Percentiles rank a stretch among this genome's conserved stretches.
Evolutionary conservation across 352 stramenopile species (phyloP).

Genomic region (Phytopythium litorale): DNA sequence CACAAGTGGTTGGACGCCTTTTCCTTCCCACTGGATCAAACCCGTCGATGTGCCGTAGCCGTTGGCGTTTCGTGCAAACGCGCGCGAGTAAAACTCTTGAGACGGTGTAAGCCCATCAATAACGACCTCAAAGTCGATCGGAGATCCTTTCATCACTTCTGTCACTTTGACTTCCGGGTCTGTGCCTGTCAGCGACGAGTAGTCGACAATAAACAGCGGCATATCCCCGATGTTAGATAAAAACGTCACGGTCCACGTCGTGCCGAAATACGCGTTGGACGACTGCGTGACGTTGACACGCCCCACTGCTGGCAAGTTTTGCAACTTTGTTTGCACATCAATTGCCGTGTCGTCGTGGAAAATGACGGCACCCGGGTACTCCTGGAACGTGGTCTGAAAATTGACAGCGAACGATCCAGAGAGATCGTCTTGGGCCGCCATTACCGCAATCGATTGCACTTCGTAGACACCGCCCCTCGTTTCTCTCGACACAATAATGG

Average conservation of each 20-base stretch:
- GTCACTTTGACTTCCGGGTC: conserved; percentile 31
- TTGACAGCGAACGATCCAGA: conserved; percentile 57
- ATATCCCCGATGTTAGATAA: conserved; percentile 64
- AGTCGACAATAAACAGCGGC: conserved; percentile 42
- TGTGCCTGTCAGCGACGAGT: conserved; percentile 38
- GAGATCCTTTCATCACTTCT: conserved; percentile 59
- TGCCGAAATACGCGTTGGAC: conserved; percentile 39
- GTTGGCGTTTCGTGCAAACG: conserved; percentile 62
- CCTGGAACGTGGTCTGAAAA: conserved; percentile 46
- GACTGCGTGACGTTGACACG: conserved; percentile 53
- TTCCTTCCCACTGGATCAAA: conserved; percentile 50
- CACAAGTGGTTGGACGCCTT: conserved; percentile 46
- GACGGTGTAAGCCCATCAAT: conserved; percentile 38
- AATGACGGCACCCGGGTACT: conserved; percentile 41
- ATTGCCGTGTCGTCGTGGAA: conserved; percentile 66
- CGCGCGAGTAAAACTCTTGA: conserved; percentile 59
- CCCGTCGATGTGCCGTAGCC: conserved; percentile 60
- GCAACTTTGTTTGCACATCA: conserved; percentile 73
- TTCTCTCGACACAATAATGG: conserved; percentile 45
- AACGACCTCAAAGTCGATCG: conserved; percentile 57
- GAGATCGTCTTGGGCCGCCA: conserved; percentile 35
- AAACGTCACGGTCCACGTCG: conserved; percentile 69
- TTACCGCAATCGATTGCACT: conserved; percentile 54
- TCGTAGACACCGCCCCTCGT: conserved; percentile 57
- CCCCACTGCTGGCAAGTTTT: conserved; percentile 59